phyloP scores from a whole-genome alignment of 2,329 filamentous ascomycete species.

The Curvularia sp. region DNA sequence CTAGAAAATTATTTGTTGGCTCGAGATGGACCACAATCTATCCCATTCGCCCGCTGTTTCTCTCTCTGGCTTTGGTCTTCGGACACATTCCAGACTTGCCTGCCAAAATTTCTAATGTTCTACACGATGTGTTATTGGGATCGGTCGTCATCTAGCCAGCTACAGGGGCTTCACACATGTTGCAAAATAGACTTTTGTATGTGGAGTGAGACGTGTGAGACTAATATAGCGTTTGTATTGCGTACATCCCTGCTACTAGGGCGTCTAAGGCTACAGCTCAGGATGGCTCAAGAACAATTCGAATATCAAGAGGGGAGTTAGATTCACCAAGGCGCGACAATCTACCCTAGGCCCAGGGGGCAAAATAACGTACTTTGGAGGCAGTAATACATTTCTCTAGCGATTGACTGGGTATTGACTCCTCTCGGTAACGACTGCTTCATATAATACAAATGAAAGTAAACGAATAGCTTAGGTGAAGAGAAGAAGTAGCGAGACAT shows the following conservation, averaged over 20 bases:
- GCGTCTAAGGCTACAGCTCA: background rate
- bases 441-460: background rate
- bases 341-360: background rate
- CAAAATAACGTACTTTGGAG: background rate
- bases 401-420: background rate
- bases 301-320: background rate
- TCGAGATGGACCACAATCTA: background rate
- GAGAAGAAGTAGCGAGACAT: background rate
- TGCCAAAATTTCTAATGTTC: background rate
- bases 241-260: background rate
- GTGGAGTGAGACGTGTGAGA: background rate
- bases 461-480: background rate
- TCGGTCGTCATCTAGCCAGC: background rate
- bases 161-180: background rate
- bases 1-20: background rate
- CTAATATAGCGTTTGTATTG: background rate
- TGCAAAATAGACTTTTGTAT: background rate
- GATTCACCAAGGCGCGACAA: background rate
- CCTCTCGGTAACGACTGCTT: background rate
- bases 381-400: background rate
- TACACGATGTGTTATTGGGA: background rate
- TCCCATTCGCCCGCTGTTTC: background rate
- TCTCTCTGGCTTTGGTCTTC: background rate
- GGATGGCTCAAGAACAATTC: background rate
- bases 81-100: background rate